phyloP scores from a whole-genome alignment of 2,329 filamentous ascomycete genomes.

The Fusarium zealandicum region DNA sequence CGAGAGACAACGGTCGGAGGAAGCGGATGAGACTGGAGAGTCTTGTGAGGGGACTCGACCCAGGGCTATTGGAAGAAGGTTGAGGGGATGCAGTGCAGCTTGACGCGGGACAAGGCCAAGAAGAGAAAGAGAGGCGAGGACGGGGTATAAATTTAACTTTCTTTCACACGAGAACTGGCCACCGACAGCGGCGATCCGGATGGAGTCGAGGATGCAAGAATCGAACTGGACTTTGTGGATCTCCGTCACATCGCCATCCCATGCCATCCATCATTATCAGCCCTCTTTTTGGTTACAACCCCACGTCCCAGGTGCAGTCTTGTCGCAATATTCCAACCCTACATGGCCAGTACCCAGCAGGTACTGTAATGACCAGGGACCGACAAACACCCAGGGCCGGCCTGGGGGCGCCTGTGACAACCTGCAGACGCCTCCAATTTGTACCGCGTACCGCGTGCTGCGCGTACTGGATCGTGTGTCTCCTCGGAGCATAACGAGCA shows the following conservation, averaged over 20 bases:
- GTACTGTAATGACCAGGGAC: constrained; percentile 16
- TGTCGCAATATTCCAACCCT: neutral
- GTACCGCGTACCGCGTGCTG: constrained; percentile 5
- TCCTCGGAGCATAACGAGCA: constrained; percentile 14
- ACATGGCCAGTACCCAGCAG: too few relatives aligned
- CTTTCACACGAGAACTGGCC: constrained; percentile 14
- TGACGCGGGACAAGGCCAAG: constrained; percentile 2
- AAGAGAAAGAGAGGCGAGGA: constrained; percentile 26
- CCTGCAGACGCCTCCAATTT: neutral
- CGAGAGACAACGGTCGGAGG: constrained; percentile 1
- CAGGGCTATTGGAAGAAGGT: constrained; percentile 6
- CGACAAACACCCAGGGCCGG: constrained; percentile 28
- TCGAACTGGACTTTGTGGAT: neutral
- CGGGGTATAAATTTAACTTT: constrained; percentile 39
- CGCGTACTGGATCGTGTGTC: constrained; percentile 15
- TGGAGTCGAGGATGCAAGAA: constrained; percentile 8
- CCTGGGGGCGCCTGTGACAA: constrained; percentile 14
- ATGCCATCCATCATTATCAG: constrained; percentile 12
- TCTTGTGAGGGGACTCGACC: constrained; percentile 18
- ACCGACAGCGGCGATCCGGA: constrained; percentile 30
- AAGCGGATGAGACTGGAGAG: constrained; percentile 3
- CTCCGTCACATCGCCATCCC: constrained; percentile 1
- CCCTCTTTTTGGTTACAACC: constrained; percentile 11
- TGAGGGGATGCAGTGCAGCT: constrained; percentile 15
- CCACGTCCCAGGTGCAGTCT: neutral